Percentiles rank a stretch among this genome's conserved stretches.
These are phyloP conservation scores for Neoarthrinium moseri DNA, from an alignment of 2,329 filamentous ascomycete genomes.

Conservation along the genomic window DNA sequence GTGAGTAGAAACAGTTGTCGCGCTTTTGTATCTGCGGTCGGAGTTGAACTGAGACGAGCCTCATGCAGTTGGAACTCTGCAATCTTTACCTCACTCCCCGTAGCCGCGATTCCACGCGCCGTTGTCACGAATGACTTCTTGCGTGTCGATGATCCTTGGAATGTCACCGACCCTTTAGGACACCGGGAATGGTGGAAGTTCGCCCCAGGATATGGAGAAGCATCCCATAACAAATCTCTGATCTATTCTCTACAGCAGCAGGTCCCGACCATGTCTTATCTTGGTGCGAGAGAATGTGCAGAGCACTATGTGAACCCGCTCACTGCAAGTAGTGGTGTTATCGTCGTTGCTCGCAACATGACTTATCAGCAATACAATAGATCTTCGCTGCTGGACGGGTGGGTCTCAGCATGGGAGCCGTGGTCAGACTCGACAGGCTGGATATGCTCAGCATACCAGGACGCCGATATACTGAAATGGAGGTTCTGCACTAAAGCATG, in stretches of 20 bases:
- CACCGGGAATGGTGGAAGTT: neutral
- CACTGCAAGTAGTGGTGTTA: neutral
- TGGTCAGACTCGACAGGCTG: neutral
- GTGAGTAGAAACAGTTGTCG: neutral
- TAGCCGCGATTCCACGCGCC: constrained; percentile 5
- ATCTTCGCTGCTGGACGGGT: constrained; percentile 7
- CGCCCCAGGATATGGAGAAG: neutral
- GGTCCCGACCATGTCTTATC: neutral
- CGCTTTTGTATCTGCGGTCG: neutral
- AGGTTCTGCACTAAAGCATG: neutral
- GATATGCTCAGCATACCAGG: constrained; percentile 3
- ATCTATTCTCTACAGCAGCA: neutral
- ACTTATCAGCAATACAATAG: constrained; percentile 2
- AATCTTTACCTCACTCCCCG: constrained; percentile 7
- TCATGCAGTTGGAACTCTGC: constrained; percentile 8
- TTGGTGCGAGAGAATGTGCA: neutral
- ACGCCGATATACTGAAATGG: neutral
- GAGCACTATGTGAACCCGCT: constrained; percentile 3
- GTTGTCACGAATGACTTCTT: constrained; percentile 4
- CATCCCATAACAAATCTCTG: neutral
- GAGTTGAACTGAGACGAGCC: neutral
- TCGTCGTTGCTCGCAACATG: constrained; percentile 8
- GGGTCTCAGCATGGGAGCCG: constrained; percentile 1
- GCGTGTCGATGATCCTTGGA: neutral
- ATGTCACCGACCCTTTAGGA: neutral